Evolutionary conservation across 768 basidiomycete genomes (phyloP), one percentile per base, ranked within the genome.

Genomic region (Agrocybe praecox): DNA sequence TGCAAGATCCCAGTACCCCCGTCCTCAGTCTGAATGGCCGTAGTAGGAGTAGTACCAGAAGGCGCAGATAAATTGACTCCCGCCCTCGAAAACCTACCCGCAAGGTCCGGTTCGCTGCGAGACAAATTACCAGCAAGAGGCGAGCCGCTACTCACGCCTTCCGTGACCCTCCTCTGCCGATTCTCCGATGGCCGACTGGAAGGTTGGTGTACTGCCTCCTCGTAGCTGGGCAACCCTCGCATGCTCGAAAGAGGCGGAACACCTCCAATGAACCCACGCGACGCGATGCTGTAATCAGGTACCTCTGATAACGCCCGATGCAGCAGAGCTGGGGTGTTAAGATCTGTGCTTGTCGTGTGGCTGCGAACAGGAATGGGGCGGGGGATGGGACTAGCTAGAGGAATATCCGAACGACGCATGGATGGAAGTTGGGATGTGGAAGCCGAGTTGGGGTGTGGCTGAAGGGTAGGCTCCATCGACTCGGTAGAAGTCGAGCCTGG

Each of bases 211-310:
- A 65, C 59, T 10, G 83, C 83, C 67, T 94, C 94, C 62, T 92
- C 93, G 63, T 98, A 98, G 36, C 87, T 90, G 46, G 96, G 96
- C 62, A 96, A 67, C 6, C 90, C 93, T 23, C 76, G 78, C 76
- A 88, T 79, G 63, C 89, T 88, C 64, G 80, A 80, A 65, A 94
- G 71, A 15, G 96, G 94, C 10, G 90, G 87, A n/a, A 96, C 88
- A 6, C 95, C 94, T 7, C 95, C 95, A 23, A 96, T 80, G 72
- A 96, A 96, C 6, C 94, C 95, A 14, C 89, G 78, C 58, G 88
- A 85, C 2, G 96, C 93, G 46, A 92, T 80, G 18, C 81, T 81
- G 70, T 98, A 98, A 62, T 91, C 86, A 1, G 96, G 96, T 17
- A 97, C 91, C 76, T 81, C 85, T 61, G 82, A 90, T 64, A 84